Evolutionary conservation across 2,329 filamentous ascomycete species (phyloP), one percentile per base, ranked within the genome.

Genomic region (Orbilia blumenaviensis): DNA sequence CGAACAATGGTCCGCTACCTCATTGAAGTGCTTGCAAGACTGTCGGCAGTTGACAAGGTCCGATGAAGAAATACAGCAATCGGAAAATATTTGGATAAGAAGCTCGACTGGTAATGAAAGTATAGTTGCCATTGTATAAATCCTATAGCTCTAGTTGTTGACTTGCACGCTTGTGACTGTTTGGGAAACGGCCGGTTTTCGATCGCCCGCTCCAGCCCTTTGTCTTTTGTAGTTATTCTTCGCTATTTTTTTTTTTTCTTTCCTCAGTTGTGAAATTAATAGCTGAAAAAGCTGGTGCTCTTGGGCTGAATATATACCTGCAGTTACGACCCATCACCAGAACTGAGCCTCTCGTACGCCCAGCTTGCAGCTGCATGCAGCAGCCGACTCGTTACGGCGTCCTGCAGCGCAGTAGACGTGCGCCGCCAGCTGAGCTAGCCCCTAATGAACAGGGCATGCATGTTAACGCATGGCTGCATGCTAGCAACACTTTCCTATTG

Each of bases 21-120:
- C 46, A 16, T 38, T 27, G 23, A 66, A 42, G 18, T 41, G 23
- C 18, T n/a, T 66, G 21, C 62, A 66, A 10, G 16, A 21, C 21
- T 12, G 32, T 38, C 36, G 29, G 38, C 48, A 36, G 18, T 10
- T 44, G 3, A 21, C 29, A 3, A 66, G 46, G 23, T 54, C 46
- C 2, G 46, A 8, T 8, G 50, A 56, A 23, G 29, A 23, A 27
- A 50, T 23, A 9, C 5, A 36, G 0, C 36, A 18, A 9, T 66
- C 21, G 18, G 44, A 52, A 12, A 66, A 18, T 9, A 66, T 66
- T 18, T 42, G 18, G 16, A 66, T 66, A 14, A 66, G 48, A 10
- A 66, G 29, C 18, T 66, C 62, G 1, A 34, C 25, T 7, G 62
- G 62, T 7, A 66, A 32, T n/a, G 62, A 38, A 3, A 27, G 32